Conservation (phyloP, 768 basidiomycete genomes). For the Amanita pallidorosea region DNA sequence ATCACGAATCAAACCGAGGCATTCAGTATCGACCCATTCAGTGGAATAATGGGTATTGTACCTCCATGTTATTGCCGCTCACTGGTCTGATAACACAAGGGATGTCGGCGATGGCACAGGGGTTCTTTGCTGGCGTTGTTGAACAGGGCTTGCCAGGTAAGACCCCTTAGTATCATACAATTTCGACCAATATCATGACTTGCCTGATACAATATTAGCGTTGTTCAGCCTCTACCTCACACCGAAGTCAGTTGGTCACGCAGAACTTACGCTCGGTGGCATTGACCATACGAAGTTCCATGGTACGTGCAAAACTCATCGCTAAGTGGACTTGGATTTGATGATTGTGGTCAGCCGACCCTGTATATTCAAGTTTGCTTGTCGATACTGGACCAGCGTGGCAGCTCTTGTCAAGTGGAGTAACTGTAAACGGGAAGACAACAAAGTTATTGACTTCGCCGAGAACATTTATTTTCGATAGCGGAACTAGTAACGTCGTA, state of each 20-base stretch:
- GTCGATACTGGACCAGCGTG: slow-evolving; percentile 19
- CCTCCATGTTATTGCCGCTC: not conserved
- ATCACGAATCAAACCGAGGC: slow-evolving; percentile 43
- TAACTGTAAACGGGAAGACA: slow-evolving; percentile 27
- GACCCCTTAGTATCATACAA: slow-evolving; percentile 7
- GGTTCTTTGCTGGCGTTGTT: slow-evolving; percentile 37
- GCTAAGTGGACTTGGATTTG: not conserved
- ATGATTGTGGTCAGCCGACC: slow-evolving; percentile 21
- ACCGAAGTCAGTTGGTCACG: slow-evolving; percentile 33
- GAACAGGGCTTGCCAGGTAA: slow-evolving; percentile 39
- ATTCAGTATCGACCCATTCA: slow-evolving; percentile 42
- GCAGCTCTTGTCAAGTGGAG: slow-evolving; percentile 31
- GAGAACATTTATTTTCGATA: slow-evolving; percentile 45
- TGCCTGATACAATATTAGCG: slow-evolving; percentile 19
- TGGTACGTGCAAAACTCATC: slow-evolving; percentile 8
- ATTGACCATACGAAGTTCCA: slow-evolving; percentile 36
- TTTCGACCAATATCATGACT: not conserved
- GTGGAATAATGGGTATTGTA: slow-evolving; percentile 35
- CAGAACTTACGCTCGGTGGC: slow-evolving; percentile 36
- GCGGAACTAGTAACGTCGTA: slow-evolving; percentile 48
- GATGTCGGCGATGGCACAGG: slow-evolving; percentile 16
- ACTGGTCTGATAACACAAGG: not conserved
- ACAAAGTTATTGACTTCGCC: slow-evolving; percentile 25
- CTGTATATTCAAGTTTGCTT: slow-evolving; percentile 31
- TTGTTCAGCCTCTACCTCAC: slow-evolving; percentile 44